These are phyloP conservation scores for Protomyces pachydermus DNA, from an alignment of 1,139 yeast genomes.

Conservation along the genomic window DNA sequence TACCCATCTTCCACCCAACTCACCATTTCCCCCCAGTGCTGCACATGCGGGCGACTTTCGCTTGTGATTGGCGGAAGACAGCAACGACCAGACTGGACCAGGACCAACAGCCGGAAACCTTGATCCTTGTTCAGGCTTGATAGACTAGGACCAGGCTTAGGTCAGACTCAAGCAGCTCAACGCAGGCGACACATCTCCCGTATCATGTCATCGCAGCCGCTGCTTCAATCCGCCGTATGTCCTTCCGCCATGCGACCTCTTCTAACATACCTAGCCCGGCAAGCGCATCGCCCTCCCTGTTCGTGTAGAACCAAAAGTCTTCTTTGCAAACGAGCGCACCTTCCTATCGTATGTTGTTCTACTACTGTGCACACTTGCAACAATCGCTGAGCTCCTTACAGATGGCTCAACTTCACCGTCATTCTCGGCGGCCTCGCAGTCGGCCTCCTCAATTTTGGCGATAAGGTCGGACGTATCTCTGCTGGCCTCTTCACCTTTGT, in stretches of 20 bases:
- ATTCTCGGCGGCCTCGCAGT: constrained; percentile 94
- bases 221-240: constrained; percentile 20
- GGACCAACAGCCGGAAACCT: too few relatives aligned
- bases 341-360: constrained; percentile 7
- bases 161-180: too few relatives aligned
- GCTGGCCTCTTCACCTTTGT: constrained; percentile 87
- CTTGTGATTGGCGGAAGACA: too few relatives aligned
- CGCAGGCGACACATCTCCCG: neutral
- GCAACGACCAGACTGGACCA: too few relatives aligned
- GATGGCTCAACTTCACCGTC: constrained; percentile 97
- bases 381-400: constrained; percentile 40
- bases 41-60: too few relatives aligned
- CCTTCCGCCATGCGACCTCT: neutral
- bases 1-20: too few relatives aligned
- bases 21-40: too few relatives aligned
- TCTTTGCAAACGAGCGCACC: constrained; percentile 96
- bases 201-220: constrained; percentile 21
- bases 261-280: constrained; percentile 43
- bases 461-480: constrained; percentile 80
- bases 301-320: constrained; percentile 95
- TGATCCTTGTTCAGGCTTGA: too few relatives aligned
- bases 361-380: too few relatives aligned
- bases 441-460: constrained; percentile 94
- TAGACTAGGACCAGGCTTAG: too few relatives aligned
- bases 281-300: constrained; percentile 97